Evolutionary conservation across 305 asterid species (phyloP).

Genomic region (Fraxinus nigra): DNA sequence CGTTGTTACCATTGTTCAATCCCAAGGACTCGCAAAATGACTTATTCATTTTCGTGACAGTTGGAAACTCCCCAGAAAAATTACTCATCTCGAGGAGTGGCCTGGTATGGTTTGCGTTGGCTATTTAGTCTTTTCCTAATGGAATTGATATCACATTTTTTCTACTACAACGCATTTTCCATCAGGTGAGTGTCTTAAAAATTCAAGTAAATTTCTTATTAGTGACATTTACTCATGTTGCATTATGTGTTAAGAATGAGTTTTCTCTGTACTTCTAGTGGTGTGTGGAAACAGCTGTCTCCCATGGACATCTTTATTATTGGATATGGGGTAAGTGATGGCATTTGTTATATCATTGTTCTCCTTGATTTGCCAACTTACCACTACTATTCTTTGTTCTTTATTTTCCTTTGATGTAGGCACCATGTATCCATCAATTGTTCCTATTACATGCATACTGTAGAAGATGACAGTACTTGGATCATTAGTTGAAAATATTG

Average conservation of each 20-base stretch:
- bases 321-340: constrained; percentile 89
- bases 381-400: constrained; percentile 19
- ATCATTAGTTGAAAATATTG: neutral
- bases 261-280: constrained; percentile 45
- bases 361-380: constrained; percentile 9
- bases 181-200: constrained; percentile 54
- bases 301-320: constrained; percentile 83
- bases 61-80: constrained; percentile 75
- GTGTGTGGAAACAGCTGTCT: constrained; percentile 82
- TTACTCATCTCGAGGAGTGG: constrained; percentile 57
- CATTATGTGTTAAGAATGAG: constrained; percentile 18
- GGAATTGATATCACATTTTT: constrained; percentile 88
- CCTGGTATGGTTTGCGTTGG: constrained; percentile 87
- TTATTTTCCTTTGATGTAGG: constrained; percentile 9
- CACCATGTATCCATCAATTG: constrained; percentile 7
- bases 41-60: constrained; percentile 45
- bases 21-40: neutral
- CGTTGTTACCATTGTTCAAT: constrained; percentile 5
- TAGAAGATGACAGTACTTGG: constrained; percentile 4
- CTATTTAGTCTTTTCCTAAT: constrained; percentile 62
- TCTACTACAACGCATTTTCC: constrained; percentile 91
- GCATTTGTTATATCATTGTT: constrained; percentile 18
- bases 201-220: constrained; percentile 12
- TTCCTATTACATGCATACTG: constrained; percentile 8
- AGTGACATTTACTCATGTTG: constrained; percentile 14